Base-by-base conservation (phyloP, 306 rosid species). In the Carpinus viminea region DNA sequence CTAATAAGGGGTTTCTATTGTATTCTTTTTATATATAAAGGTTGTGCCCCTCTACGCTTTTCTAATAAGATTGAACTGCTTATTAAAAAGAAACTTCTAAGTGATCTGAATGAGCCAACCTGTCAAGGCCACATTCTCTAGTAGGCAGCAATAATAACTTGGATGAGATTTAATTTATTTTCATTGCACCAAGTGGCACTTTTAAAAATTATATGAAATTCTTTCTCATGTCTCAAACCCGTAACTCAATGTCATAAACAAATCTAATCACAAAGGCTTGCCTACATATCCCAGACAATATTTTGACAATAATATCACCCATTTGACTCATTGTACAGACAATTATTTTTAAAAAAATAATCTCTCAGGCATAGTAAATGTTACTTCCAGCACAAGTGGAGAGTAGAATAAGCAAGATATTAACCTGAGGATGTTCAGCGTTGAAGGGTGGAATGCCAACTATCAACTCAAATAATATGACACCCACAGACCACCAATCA, bases 401-500 rank as follows among this genome's bases (percentile, higher is more conserved):
- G 51, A 68, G 50, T 17, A 41, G 51, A n/a, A 68, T 73, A 82
- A 24, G 82, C 51, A 81, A 66, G 16, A 70, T 51, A 65, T 41
- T 76, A 74, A 94, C 99, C 97, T 96, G 99, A 84, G 99, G 98
- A 89, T 96, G 99, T 86, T 89, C 98, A 1, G 98, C 97, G 85
- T 96, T 93, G 87, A 96, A 96, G 79, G 99, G 99, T 71, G 99
- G 99, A 85, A 96, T 90, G 55, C 99, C 99, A 82, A 96, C 98
- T 85, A 96, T 90, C 83, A 96, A 84, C 86, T 96, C 99, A 84
- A 93, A 96, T 85, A 96, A 90, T 83, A 96, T 91, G 80, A 96
- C 92, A 60, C 99, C 99, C 78, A 93, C 99, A 79, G 99, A 96
- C 99, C 99, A 96, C 99, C 99, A 96, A 87, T 96, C 99, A 0